Evolutionary conservation across 2,329 filamentous ascomycete genomes (phyloP).

Genomic region (Exophiala sp.): DNA sequence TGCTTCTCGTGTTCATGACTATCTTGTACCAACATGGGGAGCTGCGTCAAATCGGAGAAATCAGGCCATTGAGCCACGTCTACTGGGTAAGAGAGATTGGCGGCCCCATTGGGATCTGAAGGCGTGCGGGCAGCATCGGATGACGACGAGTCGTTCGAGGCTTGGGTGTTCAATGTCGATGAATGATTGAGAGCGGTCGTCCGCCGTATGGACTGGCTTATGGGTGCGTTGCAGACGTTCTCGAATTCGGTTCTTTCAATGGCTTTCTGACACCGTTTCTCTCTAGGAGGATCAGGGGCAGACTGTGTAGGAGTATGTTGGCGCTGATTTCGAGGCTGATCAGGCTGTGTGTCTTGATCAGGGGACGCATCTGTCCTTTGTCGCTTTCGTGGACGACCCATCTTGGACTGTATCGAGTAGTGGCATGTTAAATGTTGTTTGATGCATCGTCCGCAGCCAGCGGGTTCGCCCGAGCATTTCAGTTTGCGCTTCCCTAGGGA

Average conservation of each 20-base stretch:
- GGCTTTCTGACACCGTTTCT: constrained; percentile 14
- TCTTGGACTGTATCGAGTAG: constrained; percentile 48
- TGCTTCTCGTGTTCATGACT: constrained; percentile 11
- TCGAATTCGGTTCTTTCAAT: constrained; percentile 24
- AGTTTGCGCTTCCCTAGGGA: constrained; percentile 44
- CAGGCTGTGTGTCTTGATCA: constrained; percentile 22
- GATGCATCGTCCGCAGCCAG: constrained; percentile 42
- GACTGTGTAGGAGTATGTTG: constrained; percentile 6
- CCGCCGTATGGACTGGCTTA: constrained; percentile 18
- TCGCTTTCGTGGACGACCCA: constrained; percentile 47
- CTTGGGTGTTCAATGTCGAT: background rate
- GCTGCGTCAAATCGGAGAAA: constrained; percentile 34
- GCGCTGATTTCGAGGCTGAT: background rate
- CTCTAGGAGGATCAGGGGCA: constrained; percentile 5
- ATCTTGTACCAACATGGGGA: constrained; percentile 23
- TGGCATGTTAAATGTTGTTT: constrained; percentile 43
- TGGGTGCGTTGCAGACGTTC: constrained; percentile 24
- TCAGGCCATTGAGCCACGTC: constrained; percentile 40
- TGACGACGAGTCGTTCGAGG: constrained; percentile 13
- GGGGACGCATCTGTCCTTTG: constrained; percentile 31
- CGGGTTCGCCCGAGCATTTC: constrained; percentile 46
- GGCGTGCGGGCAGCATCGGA: constrained; percentile 17
- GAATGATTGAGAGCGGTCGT: constrained; percentile 1
- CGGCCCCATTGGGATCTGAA: constrained; percentile 3
- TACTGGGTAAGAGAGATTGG: constrained; percentile 27